Evolutionary conservation across 1,284 basidiomycete genomes (phyloP).

Genomic region (Ustilago bromivora): DNA sequence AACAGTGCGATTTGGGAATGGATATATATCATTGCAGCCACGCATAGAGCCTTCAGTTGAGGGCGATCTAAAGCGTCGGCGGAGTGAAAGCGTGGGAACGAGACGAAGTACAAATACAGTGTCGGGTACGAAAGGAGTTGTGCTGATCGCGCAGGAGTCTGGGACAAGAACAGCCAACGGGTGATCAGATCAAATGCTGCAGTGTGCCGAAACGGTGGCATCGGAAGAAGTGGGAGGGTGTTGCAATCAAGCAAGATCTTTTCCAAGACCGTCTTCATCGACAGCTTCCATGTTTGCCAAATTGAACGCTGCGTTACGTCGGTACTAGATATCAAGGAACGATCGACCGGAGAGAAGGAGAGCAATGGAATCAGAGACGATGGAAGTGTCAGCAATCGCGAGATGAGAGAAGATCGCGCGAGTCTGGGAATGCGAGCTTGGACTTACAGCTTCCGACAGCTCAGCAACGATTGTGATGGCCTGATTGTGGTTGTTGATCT

Average conservation of each 20-base stretch:
- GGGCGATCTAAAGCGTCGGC: neutral
- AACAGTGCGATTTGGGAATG: neutral
- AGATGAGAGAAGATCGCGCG: too few relatives aligned
- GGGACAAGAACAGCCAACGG: too few relatives aligned
- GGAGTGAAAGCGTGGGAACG: neutral
- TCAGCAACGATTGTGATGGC: constrained; percentile 63
- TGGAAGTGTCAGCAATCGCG: neutral
- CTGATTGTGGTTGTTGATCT: constrained; percentile 68
- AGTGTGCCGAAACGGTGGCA: neutral
- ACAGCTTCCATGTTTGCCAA: constrained; percentile 59
- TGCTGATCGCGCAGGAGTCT: neutral
- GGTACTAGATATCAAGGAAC: constrained; percentile 46
- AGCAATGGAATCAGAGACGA: neutral
- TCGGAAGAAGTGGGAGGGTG: neutral
- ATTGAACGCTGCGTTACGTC: constrained; percentile 67
- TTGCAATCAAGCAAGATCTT: constrained; percentile 10
- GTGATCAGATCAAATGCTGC: neutral
- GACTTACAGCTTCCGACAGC: constrained; percentile 65
- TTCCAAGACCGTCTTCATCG: constrained; percentile 31
- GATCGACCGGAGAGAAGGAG: neutral
- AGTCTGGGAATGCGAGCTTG: neutral
- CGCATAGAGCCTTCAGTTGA: neutral
- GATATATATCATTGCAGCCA: constrained; percentile 14
- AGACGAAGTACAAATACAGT: constrained; percentile 15
- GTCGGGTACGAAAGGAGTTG: neutral